Percentiles rank a stretch among this genome's conserved stretches.
These are phyloP conservation scores for Rhodotorula taiwanensis DNA, from an alignment of 768 basidiomycete genomes.

Conservation along the genomic window DNA sequence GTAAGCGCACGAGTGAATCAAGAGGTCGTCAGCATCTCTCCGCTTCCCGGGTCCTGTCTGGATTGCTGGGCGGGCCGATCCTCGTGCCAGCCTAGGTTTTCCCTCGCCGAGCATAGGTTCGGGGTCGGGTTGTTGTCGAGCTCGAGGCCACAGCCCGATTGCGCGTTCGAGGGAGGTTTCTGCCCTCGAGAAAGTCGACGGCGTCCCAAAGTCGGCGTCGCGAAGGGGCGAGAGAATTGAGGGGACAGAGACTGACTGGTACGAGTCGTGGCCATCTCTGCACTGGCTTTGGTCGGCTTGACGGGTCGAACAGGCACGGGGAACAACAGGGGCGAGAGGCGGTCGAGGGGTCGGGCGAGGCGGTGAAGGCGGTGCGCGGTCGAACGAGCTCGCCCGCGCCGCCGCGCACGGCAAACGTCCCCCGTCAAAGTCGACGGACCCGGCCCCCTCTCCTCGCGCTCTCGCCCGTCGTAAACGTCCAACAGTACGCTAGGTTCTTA, in stretches of 20 bases:
- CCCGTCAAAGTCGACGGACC: background rate
- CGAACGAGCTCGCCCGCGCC: too few relatives aligned
- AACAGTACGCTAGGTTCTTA: background rate
- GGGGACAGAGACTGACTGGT: slow-evolving; percentile 9
- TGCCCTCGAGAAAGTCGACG: too few relatives aligned
- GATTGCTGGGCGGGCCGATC: too few relatives aligned
- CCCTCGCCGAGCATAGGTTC: too few relatives aligned
- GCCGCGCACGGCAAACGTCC: background rate
- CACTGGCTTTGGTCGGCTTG: background rate
- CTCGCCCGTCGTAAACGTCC: slow-evolving; percentile 1
- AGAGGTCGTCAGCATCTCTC: background rate
- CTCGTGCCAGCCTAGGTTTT: too few relatives aligned
- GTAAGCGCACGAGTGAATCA: background rate
- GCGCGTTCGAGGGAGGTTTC: too few relatives aligned
- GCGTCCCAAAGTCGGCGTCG: background rate
- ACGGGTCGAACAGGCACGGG: background rate
- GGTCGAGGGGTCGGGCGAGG: too few relatives aligned
- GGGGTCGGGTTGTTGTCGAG: background rate
- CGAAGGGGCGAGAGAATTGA: background rate
- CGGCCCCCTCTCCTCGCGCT: slow-evolving; percentile 5
- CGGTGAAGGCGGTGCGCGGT: too few relatives aligned
- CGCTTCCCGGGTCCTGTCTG: too few relatives aligned
- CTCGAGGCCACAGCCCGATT: too few relatives aligned
- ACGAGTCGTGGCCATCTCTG: slow-evolving; percentile 13
- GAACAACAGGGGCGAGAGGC: background rate